Evolutionary conservation across 352 stramenopile genomes (phyloP).

Genomic region (Phytopythium delawarense): DNA sequence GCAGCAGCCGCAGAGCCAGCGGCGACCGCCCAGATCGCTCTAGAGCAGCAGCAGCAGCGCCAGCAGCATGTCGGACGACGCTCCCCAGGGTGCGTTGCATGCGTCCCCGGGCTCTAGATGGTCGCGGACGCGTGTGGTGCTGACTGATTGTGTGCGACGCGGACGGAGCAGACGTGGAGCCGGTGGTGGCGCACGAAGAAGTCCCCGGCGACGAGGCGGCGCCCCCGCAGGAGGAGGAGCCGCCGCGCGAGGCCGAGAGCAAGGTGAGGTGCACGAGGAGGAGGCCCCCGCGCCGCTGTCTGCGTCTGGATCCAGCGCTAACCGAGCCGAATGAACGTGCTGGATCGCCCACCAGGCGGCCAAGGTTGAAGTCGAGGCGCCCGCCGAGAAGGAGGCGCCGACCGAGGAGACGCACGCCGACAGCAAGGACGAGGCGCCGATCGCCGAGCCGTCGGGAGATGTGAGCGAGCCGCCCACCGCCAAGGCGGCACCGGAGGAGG

Average conservation of each 20-base stretch:
- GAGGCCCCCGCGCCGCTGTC: not conserved
- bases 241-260: conserved; percentile 13
- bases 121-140: not conserved
- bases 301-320: not conserved
- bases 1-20: not conserved
- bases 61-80: conserved; percentile 53
- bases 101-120: not conserved
- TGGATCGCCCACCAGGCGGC: conserved; percentile 5
- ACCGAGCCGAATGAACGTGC: not conserved
- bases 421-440: conserved; percentile 24
- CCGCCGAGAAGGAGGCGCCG: conserved; percentile 1
- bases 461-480: conserved; percentile 18
- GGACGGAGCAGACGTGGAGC: conserved; percentile 10
- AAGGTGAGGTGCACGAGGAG: not conserved
- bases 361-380: conserved; percentile 5
- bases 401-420: conserved; percentile 14
- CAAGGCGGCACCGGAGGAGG: conserved; percentile 2
- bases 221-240: conserved; percentile 14
- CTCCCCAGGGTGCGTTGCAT: conserved; percentile 28
- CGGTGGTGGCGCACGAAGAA: conserved; percentile 19
- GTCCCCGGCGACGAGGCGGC: conserved; percentile 8
- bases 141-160: not conserved
- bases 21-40: not conserved
- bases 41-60: not conserved
- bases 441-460: conserved; percentile 7